These are phyloP conservation scores for Jackrogersella minutella DNA, from an alignment of 495 filamentous ascomycete genomes.

Conservation along the genomic window DNA sequence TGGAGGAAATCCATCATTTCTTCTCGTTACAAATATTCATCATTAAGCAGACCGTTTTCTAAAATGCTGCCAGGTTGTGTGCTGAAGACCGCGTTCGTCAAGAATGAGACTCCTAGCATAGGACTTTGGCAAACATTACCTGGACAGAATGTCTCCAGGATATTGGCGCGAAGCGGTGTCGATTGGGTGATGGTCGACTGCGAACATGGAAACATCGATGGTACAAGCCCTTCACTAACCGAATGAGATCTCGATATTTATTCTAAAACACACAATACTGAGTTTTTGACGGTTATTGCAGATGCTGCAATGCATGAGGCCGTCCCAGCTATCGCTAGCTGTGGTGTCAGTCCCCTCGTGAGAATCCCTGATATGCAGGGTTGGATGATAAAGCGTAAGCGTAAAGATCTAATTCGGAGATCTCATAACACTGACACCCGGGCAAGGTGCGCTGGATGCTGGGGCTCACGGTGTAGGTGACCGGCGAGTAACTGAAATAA, in stretches of 20 bases:
- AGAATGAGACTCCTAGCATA: constrained; percentile 64
- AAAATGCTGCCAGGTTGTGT: constrained; percentile 72
- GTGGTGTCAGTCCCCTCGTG: constrained; percentile 73
- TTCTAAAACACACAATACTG: constrained; percentile 30
- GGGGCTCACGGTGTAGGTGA: constrained; percentile 69
- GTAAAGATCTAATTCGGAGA: constrained; percentile 1
- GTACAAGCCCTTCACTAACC: constrained; percentile 53
- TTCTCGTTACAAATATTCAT: background rate
- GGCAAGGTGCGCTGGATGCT: constrained; percentile 68
- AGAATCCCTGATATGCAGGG: constrained; percentile 70
- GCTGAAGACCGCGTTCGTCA: constrained; percentile 65
- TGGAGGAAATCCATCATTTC: background rate
- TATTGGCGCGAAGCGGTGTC: constrained; percentile 69
- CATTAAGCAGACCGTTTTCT: constrained; percentile 19
- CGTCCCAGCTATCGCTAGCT: constrained; percentile 72
- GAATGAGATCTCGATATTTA: constrained; percentile 10
- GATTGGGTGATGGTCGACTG: constrained; percentile 81
- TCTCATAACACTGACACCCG: constrained; percentile 18
- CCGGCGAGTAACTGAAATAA: background rate
- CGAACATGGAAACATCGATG: constrained; percentile 81
- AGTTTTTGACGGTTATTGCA: constrained; percentile 14
- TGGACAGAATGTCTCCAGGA: constrained; percentile 72
- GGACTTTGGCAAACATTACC: constrained; percentile 81
- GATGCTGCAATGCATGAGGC: constrained; percentile 85
- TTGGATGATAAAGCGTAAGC: constrained; percentile 76